These are phyloP conservation scores for Dothiorella sarmentorum DNA, from an alignment of 2,329 filamentous ascomycete species.

Conservation along the genomic window DNA sequence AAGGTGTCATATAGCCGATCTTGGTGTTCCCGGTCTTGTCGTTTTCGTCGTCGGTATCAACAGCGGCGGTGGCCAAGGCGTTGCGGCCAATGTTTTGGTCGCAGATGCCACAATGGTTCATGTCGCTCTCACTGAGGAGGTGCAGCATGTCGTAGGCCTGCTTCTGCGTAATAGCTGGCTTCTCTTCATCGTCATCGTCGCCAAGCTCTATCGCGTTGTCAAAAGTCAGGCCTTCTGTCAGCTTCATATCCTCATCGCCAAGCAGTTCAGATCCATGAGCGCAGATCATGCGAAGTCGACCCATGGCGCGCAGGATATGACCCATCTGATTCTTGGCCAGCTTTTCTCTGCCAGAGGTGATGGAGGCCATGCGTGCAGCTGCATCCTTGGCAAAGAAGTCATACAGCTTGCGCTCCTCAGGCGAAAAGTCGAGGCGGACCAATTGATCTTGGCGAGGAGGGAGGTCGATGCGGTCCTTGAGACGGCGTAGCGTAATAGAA, in stretches of 20 bases:
- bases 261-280: conserved; percentile 92
- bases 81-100: conserved; percentile 58
- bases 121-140: conserved; percentile 77
- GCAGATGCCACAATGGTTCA: conserved; percentile 71
- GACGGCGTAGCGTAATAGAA: conserved; percentile 85
- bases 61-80: conserved; percentile 33
- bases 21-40: conserved; percentile 55
- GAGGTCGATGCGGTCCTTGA: conserved; percentile 81
- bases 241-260: conserved; percentile 74
- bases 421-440: conserved; percentile 69
- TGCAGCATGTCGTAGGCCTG: conserved; percentile 84
- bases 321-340: conserved; percentile 87
- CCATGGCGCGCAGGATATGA: conserved; percentile 86
- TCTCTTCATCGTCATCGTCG: conserved; percentile 57
- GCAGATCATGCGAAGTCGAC: conserved; percentile 83
- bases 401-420: conserved; percentile 73
- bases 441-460: conserved; percentile 70
- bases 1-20: conserved; percentile 77
- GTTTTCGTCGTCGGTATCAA: conserved; percentile 52
- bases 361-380: conserved; percentile 71
- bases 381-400: conserved; percentile 81
- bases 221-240: conserved; percentile 75
- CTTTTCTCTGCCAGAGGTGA: conserved; percentile 63
- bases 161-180: conserved; percentile 59
- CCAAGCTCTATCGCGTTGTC: conserved; percentile 87